Conservation (phyloP, 2,329 filamentous ascomycete genomes). For the Exserohilum rostratum region DNA sequence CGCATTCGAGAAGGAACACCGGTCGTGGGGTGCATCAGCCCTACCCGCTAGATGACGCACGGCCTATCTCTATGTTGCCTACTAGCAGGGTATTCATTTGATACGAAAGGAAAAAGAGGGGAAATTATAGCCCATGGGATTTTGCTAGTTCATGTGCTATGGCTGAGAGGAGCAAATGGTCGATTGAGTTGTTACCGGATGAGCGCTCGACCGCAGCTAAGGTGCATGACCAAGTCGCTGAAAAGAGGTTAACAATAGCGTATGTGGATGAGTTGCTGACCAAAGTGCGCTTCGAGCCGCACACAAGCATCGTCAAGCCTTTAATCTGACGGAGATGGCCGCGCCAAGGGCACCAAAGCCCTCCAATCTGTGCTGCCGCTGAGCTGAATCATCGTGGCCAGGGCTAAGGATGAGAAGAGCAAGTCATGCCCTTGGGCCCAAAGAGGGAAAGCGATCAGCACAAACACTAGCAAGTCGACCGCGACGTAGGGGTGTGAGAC, state of each 20-base stretch:
- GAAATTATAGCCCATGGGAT: no score
- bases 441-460: neutral
- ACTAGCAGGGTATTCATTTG: no score
- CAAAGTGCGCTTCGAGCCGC: neutral
- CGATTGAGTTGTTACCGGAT: no score
- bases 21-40: conserved; percentile 3
- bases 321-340: neutral
- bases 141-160: no score
- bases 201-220: no score
- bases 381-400: conserved; percentile 9
- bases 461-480: no score
- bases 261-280: neutral
- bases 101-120: no score
- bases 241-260: neutral
- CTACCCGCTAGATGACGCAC: neutral
- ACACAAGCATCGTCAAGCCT: conserved; percentile 1
- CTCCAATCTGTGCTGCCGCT: conserved; percentile 1
- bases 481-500: no score
- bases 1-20: neutral
- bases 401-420: conserved; percentile 10
- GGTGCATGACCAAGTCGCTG: no score
- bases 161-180: neutral
- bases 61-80: neutral
- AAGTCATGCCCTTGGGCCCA: neutral
- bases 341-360: neutral